These are phyloP conservation scores for Pleurotus tuoliensis DNA, from an alignment of 768 basidiomycete genomes.

Conservation along the genomic window DNA sequence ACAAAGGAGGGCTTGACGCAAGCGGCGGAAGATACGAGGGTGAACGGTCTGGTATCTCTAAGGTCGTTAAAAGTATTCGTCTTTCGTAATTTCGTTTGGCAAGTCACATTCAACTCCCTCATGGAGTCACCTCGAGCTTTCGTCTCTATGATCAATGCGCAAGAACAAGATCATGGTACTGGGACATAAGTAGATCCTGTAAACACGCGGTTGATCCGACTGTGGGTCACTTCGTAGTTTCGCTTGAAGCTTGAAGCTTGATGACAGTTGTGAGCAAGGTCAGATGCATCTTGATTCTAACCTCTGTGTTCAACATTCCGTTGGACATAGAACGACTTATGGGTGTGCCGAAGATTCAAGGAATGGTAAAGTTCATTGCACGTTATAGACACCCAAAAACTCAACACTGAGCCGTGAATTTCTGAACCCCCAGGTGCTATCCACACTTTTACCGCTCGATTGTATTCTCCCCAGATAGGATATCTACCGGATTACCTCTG, in stretches of 20 bases:
- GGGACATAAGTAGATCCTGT: too few relatives aligned
- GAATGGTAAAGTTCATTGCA: background rate
- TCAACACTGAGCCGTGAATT: background rate
- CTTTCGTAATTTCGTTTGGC: conserved; percentile 43
- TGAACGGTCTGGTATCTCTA: conserved; percentile 90
- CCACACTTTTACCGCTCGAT: background rate
- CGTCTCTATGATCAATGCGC: too few relatives aligned
- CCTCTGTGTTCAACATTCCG: background rate
- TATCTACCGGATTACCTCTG: too few relatives aligned
- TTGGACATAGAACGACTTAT: background rate
- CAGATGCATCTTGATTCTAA: too few relatives aligned
- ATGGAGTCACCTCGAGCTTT: too few relatives aligned
- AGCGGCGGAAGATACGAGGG: conserved; percentile 78
- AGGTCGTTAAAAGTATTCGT: conserved; percentile 82
- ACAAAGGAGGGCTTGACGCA: conserved; percentile 78
- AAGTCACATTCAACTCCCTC: too few relatives aligned
- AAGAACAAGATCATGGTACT: too few relatives aligned
- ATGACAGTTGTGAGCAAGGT: too few relatives aligned
- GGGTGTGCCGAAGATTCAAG: too few relatives aligned
- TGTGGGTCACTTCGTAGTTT: too few relatives aligned
- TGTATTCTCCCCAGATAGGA: background rate
- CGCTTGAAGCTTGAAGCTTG: too few relatives aligned
- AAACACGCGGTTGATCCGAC: too few relatives aligned
- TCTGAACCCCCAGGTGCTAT: background rate
- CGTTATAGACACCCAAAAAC: background rate